Conservation (phyloP, 371 early-diverging fungal species). For the Rhizopus sp. region DNA sequence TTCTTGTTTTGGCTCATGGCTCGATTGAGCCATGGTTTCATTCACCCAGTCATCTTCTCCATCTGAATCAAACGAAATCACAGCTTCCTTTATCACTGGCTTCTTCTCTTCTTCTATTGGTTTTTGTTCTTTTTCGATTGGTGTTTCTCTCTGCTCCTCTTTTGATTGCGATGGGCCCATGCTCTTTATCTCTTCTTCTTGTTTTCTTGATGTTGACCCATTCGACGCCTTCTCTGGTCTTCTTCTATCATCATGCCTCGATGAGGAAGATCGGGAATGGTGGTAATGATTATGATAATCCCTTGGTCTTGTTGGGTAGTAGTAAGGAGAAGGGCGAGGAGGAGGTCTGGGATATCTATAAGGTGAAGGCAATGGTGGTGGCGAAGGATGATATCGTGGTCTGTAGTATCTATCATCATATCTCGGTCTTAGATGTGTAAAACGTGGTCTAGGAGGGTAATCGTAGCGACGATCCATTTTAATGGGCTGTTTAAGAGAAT, state of each 20-base stretch:
- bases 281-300: background rate
- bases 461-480: constrained; percentile 15
- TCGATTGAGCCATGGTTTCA: background rate
- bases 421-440: background rate
- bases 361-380: background rate
- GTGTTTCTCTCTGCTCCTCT: background rate
- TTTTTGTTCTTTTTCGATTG: constrained; percentile 1
- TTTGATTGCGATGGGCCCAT: too few species aligned
- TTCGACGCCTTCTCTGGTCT: background rate
- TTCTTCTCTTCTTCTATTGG: background rate
- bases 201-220: background rate
- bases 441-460: constrained; percentile 7
- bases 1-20: background rate
- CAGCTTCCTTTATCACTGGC: constrained; percentile 6
- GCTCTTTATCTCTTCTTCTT: background rate
- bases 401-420: constrained; percentile 9
- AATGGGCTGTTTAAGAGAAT: background rate
- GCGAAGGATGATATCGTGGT: constrained; percentile 7
- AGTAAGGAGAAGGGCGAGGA: background rate
- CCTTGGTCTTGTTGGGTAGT: background rate
- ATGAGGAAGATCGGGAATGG: background rate
- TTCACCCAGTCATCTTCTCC: constrained; percentile 6
- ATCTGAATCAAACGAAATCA: constrained; percentile 11
- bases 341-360: background rate
- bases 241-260: background rate